Base-by-base conservation (phyloP, 371 early-diverging fungal genomes). In the Mucor mucedo region DNA sequence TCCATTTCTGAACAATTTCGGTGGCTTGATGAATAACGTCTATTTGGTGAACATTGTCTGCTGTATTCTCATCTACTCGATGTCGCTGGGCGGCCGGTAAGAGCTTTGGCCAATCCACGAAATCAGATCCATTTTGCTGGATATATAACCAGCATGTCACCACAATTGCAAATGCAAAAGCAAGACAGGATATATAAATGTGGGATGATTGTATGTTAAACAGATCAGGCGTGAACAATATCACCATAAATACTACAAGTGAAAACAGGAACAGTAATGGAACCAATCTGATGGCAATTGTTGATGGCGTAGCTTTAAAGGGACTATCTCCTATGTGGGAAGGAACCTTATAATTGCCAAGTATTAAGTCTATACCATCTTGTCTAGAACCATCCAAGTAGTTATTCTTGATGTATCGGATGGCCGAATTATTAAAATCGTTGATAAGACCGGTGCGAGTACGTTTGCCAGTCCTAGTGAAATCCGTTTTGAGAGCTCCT, bases 401-500 rank as follows among this genome's bases (percentile, higher is more conserved):
- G 80, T 96, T 97, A 71, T 96, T 96, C 52, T 90, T 91, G 54
- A 94, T 60, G 67, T 97, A 98, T 10, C 98, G 86, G 54, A 87
- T 75, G 1, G 92, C 63, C 7, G 95, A 93, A 66, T 95, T 95
- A 53, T 75, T 73, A 32, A 89, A 76, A 68, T 98, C 99, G 39
- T 87, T 79, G 8, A 95, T 41, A 0, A 89, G 89, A 2, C 99
- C 99, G n/a, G 55, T 21, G 32, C 82, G 85, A 30, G 94, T 94
- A 16, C 97, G 86, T 68, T 85, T 84, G 4, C 97, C 99, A 2
- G 95, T 94, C 39, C 87, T 81, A 30, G 99, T 98, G 58, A 92
- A 95, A 69, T 99, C 98, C 4, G 98, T 97, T 68, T 99, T 98
- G 27, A 99, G 83, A 2, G 99, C 99, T 7, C 95, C 94, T 14